These are phyloP conservation scores for Leishmania arabica DNA, from an alignment of 208 protist species.

Conservation along the genomic window DNA sequence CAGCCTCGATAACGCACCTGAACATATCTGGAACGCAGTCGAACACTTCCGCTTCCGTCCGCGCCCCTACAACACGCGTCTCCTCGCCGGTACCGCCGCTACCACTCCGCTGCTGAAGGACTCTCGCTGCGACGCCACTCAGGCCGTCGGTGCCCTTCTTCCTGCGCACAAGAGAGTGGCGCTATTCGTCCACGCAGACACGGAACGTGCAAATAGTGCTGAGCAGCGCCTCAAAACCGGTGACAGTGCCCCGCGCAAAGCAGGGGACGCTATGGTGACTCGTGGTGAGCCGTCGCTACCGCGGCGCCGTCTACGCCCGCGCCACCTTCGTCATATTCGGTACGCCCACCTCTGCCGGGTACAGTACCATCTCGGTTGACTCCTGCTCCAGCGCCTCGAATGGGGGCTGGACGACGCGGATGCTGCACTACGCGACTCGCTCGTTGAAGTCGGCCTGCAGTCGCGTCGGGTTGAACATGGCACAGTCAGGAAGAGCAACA, in stretches of 20 bases:
- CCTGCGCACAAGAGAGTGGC: slow-evolving; percentile 2
- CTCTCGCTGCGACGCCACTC: neutral
- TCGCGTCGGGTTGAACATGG: slow-evolving; percentile 14
- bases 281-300: slow-evolving; percentile 8
- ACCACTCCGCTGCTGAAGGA: neutral
- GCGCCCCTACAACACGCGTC: neutral
- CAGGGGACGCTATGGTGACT: slow-evolving; percentile 20
- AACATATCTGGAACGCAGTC: slow-evolving; percentile 11
- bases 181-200: slow-evolving; percentile 1
- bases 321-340: slow-evolving; percentile 9
- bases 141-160: neutral
- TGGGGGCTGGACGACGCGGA: slow-evolving; percentile 27
- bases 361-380: slow-evolving; percentile 14
- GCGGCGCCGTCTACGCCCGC: slow-evolving; percentile 8
- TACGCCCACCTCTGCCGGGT: slow-evolving; percentile 12
- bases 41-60: slow-evolving; percentile 2
- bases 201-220: slow-evolving; percentile 9
- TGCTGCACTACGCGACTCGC: slow-evolving; percentile 28
- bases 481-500: slow-evolving; percentile 37
- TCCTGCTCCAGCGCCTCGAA: slow-evolving; percentile 13
- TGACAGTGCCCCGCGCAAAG: neutral
- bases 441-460: slow-evolving; percentile 4
- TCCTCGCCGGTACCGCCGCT: neutral
- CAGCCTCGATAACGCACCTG: slow-evolving; percentile 10
- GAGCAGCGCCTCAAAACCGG: slow-evolving; percentile 11